Base-by-base conservation (phyloP, 345 rosid species). In the Noccaea bulbosa region DNA sequence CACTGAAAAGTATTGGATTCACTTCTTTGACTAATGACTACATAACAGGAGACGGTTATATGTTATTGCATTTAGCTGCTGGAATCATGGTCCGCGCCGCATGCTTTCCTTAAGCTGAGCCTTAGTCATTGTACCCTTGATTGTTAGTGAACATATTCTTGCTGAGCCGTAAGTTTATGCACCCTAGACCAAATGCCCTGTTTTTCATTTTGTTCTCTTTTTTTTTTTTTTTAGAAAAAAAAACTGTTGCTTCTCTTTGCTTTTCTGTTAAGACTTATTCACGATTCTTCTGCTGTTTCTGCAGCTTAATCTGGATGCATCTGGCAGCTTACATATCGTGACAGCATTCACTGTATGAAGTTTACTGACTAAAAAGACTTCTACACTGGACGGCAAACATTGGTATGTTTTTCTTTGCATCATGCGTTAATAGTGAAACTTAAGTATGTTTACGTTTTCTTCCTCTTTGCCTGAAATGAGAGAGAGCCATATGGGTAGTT, bases 141-240 rank as follows among this genome's bases (percentile, higher is more conserved):
- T 65, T 71, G 43, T 34, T 79, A 12, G 48, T 33, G 44, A 7
- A 34, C 44, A 38, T 48, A 63, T 59, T 24, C 27, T 24, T 24
- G 4, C 27, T 24, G 2, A 24, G 27, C 27, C 27, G 27, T 24
- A 24, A 24, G 27, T 24, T 24, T 24, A 24, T 24, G 27, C 27
- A 24, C 27, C 27, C 27, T 24, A 24, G 85, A 87, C 86, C 89
- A 86, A 86, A 88, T 83, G 88, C 92, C 85, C 85, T 11, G 56
- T 55, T 12, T 11, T 51, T 63, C 8, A 24, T 50, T 27, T 50
- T 17, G 11, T 45, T 15, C 8, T 6, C 10, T 37, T 20, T 27
- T 57, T 14, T 37, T 9, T 15, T 37, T 37, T 10, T 5, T 16
- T 10, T 47, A 7, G 8, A 1, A 7, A 47, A 34, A 17, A 17